Evolutionary conservation across 78 protist species (phyloP), one percentile per base, ranked within the genome.

Genomic region (Dictyostelium discoideum): DNA sequence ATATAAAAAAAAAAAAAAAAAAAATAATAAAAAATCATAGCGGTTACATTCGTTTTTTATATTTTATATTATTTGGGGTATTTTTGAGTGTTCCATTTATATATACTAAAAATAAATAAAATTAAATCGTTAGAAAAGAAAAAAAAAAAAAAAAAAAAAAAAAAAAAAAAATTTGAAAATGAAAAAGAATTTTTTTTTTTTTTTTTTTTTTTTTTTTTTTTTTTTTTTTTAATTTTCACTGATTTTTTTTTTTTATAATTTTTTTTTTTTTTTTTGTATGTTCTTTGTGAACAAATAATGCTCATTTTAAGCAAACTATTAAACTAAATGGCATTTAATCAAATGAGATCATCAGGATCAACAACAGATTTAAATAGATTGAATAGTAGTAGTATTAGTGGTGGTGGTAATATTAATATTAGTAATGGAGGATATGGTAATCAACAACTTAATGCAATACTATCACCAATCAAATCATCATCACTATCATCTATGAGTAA

Each of bases 391-490:
- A 54, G n/a, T 54, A 54, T 1, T 54, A 1, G 65, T 54, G 8
- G 16, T 48, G 16, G 60, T 48, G 6, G 65, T 16, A 54, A 16
- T 54, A 54, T 18, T 54, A 54, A 54, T 54, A 24, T 26, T 54
- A 54, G 65, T 54, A 54, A 54, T 54, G 69, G 69, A 60, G 69
- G 81, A 13, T 32, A 73, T 29, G 24, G 40, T 13, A 26, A 29
- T 16, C 81, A 74, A 16, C 81, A 26, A 74, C 42, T 74, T 29
- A 74, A 74, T 74, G 81, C 81, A 74, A 74, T 74, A 73, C 14
- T 73, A 74, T 74, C 81, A 74, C 81, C 81, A 74, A 74, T 37
- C 1, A 32, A 26, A 74, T 3, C 76, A 69, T n/a, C 77, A 69
- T 32, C 48, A 37, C 10, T 40, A 69, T 9, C 77, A 24, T 32